Evolutionary conservation across 2,329 filamentous ascomycete genomes (phyloP), one percentile per base, ranked within the genome.

Genomic region (Sporothrix inflata): DNA sequence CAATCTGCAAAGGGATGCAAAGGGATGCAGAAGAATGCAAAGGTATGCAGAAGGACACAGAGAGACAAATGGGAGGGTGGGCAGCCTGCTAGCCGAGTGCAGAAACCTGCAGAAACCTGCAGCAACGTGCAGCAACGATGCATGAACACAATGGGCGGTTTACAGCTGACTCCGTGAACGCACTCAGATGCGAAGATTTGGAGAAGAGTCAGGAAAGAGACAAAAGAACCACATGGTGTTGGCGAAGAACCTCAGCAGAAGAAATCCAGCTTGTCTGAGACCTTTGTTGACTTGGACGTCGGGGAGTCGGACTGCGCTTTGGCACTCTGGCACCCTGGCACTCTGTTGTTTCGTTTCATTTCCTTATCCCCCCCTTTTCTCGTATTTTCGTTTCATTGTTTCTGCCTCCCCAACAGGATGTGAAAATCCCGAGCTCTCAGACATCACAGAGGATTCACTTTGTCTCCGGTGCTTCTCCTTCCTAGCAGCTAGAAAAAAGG

Each of bases 341-440:
- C n/a, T 45, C n/a, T 45, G 60, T 45, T 45, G 34, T 65, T 65
- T 65, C n/a, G 60, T 65, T 45, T 65, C 38, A 19, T 45, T 63
- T 65, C n/a, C 34, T 45, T 12, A 14, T 45, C 45, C n/a, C 38
- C 4, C 38, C 38, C 14, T 45, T n/a, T 27, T 65, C 16, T 40
- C 30, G 11, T 38, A 12, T 4, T 45, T 65, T 38, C 45, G 38
- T 65, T 19, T 65, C 60, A 27, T 9, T 65, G 8, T 19, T 65
- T 45, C 16, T 40, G 8, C 4, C 16, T 38, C n/a, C 21, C 14
- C 38, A 19, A 8, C n/a, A 65, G 60, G 60, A 45, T 65, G 60
- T 19, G 38, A 42, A 45, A 65, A 19, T 27, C 30, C 60, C 38
- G 60, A 65, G n/a, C 21, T 27, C 60, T 65, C 38, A 65, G 60